These are phyloP conservation scores for Phytopythium sindhum DNA, from an alignment of 352 stramenopile species.

Conservation along the genomic window DNA sequence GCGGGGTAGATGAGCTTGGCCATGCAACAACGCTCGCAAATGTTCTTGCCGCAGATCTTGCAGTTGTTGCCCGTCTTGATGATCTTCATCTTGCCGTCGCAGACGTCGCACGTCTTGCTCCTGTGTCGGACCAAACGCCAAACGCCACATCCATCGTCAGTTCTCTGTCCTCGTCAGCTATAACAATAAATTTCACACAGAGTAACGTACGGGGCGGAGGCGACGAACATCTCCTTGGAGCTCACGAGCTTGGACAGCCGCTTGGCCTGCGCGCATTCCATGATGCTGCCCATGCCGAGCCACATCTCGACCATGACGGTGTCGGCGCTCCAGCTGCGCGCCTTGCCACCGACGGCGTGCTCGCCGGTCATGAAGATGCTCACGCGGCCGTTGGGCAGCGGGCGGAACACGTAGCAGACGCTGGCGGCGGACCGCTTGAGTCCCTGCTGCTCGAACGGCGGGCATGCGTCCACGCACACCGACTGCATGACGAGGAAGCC, in stretches of 20 bases:
- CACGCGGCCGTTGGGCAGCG: constrained; percentile 42
- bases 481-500: constrained; percentile 66
- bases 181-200: no score
- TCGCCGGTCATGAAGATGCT: constrained; percentile 64
- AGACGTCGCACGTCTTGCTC: constrained; percentile 58
- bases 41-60: constrained; percentile 68
- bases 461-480: constrained; percentile 45
- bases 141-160: not conserved
- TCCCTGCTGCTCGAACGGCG: constrained; percentile 51
- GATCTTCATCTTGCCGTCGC: constrained; percentile 51
- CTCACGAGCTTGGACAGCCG: constrained; percentile 48
- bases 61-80: constrained; percentile 50
- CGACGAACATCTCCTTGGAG: constrained; percentile 48
- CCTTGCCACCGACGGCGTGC: constrained; percentile 51
- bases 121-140: constrained; percentile 14
- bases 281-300: constrained; percentile 44
- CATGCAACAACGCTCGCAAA: constrained; percentile 61
- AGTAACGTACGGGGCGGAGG: constrained; percentile 36
- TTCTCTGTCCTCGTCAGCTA: not conserved
- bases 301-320: constrained; percentile 56
- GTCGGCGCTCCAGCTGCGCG: constrained; percentile 53
- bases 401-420: constrained; percentile 66
- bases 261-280: constrained; percentile 61
- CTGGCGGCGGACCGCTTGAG: constrained; percentile 46
- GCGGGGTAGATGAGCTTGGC: constrained; percentile 54